Evolutionary conservation across 177 flowering plant species (phyloP).

Genomic region (Vitis hybrid): DNA sequence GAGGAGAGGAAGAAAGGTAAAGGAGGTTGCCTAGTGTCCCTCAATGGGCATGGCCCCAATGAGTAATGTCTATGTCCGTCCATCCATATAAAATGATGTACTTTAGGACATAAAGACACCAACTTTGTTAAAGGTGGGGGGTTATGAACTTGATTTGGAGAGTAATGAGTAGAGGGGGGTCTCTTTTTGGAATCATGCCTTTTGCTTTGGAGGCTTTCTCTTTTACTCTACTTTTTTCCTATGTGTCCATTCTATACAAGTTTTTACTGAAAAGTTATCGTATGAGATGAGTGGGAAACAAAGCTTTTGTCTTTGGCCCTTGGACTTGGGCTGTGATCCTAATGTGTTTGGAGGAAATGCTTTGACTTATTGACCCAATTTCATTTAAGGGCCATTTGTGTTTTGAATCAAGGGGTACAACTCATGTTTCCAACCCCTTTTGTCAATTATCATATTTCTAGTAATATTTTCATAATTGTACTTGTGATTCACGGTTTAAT

Average conservation of each 20-base stretch:
- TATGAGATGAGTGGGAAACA: neutral
- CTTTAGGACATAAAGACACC: constrained; percentile 1
- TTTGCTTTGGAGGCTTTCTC: constrained; percentile 6
- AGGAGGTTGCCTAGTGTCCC: neutral
- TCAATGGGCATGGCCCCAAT: neutral
- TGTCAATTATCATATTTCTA: too few species aligned
- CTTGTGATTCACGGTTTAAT: too few species aligned
- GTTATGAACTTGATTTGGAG: neutral
- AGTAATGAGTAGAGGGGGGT: neutral
- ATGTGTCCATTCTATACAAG: neutral
- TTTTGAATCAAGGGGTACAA: too few species aligned
- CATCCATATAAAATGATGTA: neutral
- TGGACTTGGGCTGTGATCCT: neutral
- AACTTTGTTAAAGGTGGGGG: constrained; percentile 5
- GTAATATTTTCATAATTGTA: too few species aligned
- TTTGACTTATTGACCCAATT: too few species aligned
- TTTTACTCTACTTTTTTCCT: neutral
- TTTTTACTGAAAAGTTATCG: neutral
- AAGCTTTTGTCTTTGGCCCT: neutral
- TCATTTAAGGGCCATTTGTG: too few species aligned
- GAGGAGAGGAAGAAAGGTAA: neutral
- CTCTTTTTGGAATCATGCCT: constrained; percentile 15
- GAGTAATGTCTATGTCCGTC: neutral
- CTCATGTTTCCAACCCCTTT: too few species aligned
- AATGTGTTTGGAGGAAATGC: too few species aligned